phyloP scores from a whole-genome alignment of 345 rosid species.

The Stellera chamaejasme region DNA sequence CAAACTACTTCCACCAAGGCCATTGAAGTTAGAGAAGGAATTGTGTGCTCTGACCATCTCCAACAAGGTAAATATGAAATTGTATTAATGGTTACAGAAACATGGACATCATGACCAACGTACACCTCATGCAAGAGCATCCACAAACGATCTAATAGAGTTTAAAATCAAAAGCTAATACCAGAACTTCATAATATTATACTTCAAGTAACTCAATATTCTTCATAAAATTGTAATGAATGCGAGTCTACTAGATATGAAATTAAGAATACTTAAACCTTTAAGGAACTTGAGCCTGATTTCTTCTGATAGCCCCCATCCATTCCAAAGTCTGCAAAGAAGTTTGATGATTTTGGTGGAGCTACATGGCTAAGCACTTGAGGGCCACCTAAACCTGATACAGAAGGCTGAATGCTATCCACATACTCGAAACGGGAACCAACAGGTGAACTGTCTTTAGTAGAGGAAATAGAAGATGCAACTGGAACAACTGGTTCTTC shows the following conservation, averaged over 20 bases:
- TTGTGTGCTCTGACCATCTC: too few relatives aligned
- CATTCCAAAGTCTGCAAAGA: slow-evolving; percentile 92
- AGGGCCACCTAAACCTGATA: slow-evolving; percentile 44
- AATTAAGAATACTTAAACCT: slow-evolving; percentile 50
- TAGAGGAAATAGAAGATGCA: slow-evolving; percentile 48
- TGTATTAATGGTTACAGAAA: too few relatives aligned
- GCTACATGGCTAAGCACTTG: slow-evolving; percentile 82
- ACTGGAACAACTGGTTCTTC: slow-evolving; percentile 68
- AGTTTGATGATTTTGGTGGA: slow-evolving; percentile 85
- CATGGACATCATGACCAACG: too few relatives aligned
- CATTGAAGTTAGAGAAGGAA: too few relatives aligned
- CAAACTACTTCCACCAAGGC: too few relatives aligned
- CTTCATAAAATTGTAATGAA: too few relatives aligned
- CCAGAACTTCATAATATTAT: too few relatives aligned
- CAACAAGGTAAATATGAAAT: too few relatives aligned
- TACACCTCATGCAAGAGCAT: too few relatives aligned
- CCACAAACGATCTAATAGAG: too few relatives aligned
- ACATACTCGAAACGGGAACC: slow-evolving; percentile 95
- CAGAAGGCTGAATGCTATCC: slow-evolving; percentile 51
- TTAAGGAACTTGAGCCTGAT: slow-evolving; percentile 47
- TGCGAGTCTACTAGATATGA: neutral
- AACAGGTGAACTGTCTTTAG: slow-evolving; percentile 33
- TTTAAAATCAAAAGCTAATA: too few relatives aligned
- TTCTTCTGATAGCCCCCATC: slow-evolving; percentile 65
- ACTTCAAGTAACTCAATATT: too few relatives aligned